Conservation (phyloP, 1,284 basidiomycete genomes). For the Meira miltonrushii region DNA sequence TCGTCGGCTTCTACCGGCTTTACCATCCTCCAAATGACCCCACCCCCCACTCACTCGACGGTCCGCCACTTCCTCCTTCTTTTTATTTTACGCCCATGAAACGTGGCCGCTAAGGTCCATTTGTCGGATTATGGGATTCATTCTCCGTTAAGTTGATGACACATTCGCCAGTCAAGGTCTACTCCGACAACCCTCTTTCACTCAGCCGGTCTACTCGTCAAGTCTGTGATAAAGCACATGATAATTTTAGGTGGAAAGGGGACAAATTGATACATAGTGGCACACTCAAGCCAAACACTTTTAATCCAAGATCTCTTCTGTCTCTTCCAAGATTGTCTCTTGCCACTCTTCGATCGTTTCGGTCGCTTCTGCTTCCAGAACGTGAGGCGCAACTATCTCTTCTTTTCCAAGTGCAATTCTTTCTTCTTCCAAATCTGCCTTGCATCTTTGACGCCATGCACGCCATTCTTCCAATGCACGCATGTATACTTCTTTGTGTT, state of each 20-base stretch:
- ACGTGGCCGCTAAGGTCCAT: too few relatives aligned
- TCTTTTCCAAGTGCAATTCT: constrained; percentile 29
- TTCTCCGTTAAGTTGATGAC: too few relatives aligned
- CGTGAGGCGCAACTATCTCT: constrained; percentile 26
- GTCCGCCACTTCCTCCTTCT: too few relatives aligned
- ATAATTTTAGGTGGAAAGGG: neutral
- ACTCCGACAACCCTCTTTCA: too few relatives aligned
- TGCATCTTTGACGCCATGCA: constrained; percentile 65
- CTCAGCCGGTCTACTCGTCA: too few relatives aligned
- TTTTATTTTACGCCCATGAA: too few relatives aligned
- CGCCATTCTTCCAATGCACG: constrained; percentile 97
- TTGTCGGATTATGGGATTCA: too few relatives aligned
- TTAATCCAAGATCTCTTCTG: constrained; percentile 40
- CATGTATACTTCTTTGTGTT: constrained; percentile 83
- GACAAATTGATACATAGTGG: too few relatives aligned
- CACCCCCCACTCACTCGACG: too few relatives aligned
- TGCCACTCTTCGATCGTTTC: constrained; percentile 52
- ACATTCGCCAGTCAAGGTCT: too few relatives aligned
- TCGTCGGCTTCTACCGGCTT: too few relatives aligned
- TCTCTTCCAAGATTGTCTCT: constrained; percentile 52
- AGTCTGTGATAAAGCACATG: neutral
- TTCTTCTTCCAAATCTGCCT: constrained; percentile 33
- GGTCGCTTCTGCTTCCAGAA: constrained; percentile 43
- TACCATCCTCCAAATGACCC: too few relatives aligned
- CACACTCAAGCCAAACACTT: neutral